Conservation (phyloP, 805 yeast species). For the Lachancea cidri region DNA sequence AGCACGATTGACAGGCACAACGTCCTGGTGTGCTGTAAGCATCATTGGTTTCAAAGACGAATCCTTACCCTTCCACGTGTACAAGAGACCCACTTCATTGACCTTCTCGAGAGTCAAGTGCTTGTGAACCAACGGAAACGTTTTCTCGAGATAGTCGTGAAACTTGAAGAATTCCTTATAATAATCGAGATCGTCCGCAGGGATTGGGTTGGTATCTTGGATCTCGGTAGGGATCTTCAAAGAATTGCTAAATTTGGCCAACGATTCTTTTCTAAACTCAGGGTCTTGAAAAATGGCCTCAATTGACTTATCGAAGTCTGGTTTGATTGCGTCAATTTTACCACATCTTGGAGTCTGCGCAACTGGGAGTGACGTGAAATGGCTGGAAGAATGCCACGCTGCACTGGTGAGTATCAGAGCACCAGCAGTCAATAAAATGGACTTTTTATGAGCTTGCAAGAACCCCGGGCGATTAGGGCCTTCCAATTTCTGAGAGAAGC, state of each 20-base stretch:
- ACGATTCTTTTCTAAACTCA: constrained; percentile 35
- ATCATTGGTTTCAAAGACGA: constrained; percentile 56
- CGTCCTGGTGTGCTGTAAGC: constrained; percentile 79
- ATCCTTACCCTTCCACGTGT: constrained; percentile 59
- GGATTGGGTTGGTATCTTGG: constrained; percentile 44
- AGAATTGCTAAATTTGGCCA: constrained; percentile 48
- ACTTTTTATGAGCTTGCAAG: neutral
- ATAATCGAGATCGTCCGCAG: constrained; percentile 33
- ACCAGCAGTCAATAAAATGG: neutral
- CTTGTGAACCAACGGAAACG: constrained; percentile 53
- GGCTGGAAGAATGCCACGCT: neutral
- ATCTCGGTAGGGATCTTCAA: constrained; percentile 61
- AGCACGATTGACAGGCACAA: constrained; percentile 69
- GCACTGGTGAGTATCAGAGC: neutral
- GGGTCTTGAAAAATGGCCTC: constrained; percentile 31
- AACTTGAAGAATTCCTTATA: constrained; percentile 46
- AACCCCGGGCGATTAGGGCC: neutral
- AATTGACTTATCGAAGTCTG: constrained; percentile 23
- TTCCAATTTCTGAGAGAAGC: neutral
- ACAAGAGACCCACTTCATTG: constrained; percentile 60
- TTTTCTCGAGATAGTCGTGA: constrained; percentile 46
- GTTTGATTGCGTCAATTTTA: constrained; percentile 19
- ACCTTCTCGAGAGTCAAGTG: constrained; percentile 47
- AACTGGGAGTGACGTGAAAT: too few species aligned
- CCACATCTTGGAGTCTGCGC: constrained; percentile 13